These are phyloP conservation scores for Salvia rosmarinus DNA, from an alignment of 257 asterid species.

Conservation along the genomic window DNA sequence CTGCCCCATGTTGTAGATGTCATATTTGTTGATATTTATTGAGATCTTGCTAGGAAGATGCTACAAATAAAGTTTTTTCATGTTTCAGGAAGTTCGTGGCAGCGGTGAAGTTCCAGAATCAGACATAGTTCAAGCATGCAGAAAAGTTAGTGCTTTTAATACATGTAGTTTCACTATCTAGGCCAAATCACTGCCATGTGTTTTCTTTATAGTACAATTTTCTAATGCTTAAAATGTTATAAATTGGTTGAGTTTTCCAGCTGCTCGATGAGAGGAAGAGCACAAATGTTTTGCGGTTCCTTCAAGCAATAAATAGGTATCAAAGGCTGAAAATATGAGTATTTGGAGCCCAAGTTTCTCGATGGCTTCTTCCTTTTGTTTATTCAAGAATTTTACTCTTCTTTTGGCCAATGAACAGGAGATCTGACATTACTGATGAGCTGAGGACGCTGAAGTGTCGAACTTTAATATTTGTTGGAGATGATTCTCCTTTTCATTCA, in stretches of 20 bases:
- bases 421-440: conserved; percentile 75
- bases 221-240: neutral
- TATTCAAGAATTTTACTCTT: conserved; percentile 10
- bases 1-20: neutral
- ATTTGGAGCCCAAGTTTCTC: neutral
- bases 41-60: neutral
- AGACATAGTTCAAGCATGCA: conserved; percentile 88
- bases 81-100: conserved; percentile 81
- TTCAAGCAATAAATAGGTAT: conserved; percentile 79
- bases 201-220: neutral
- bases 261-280: conserved; percentile 90
- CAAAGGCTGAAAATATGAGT: neutral
- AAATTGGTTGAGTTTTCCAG: conserved; percentile 39
- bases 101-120: conserved; percentile 68
- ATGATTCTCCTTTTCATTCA: conserved; percentile 71
- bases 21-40: neutral
- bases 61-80: conserved; percentile 1
- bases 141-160: conserved; percentile 65
- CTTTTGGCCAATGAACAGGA: conserved; percentile 51
- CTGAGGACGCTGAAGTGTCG: conserved; percentile 71
- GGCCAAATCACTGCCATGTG: neutral
- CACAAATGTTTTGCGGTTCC: conserved; percentile 70
- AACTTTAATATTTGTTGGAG: conserved; percentile 85
- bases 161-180: conserved; percentile 21
- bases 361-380: neutral